Percentiles rank a stretch among this genome's conserved stretches.
These are phyloP conservation scores for Neonothopanus nambi DNA, from an alignment of 1,284 basidiomycete genomes.

Conservation along the genomic window DNA sequence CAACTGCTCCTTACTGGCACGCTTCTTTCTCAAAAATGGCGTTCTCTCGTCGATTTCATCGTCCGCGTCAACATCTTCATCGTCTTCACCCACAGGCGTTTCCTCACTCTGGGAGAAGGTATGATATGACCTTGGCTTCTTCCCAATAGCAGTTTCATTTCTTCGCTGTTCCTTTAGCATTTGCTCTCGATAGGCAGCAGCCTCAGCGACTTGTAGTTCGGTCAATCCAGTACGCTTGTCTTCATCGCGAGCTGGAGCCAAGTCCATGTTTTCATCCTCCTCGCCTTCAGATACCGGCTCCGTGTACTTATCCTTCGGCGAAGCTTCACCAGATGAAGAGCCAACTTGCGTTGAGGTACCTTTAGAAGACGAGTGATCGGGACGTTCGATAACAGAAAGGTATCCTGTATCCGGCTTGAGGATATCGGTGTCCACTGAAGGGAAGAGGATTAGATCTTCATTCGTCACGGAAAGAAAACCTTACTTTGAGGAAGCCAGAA, in stretches of 20 bases:
- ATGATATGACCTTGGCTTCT: constrained; percentile 12
- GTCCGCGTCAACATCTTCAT: constrained; percentile 32
- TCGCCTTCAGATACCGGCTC: constrained; percentile 93
- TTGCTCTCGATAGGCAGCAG: constrained; percentile 80
- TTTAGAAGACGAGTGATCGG: constrained; percentile 45
- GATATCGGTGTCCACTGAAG: constrained; percentile 88
- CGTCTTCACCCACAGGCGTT: constrained; percentile 19
- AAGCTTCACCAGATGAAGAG: constrained; percentile 46
- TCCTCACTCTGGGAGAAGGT: constrained; percentile 1
- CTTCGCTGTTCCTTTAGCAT: constrained; percentile 59
- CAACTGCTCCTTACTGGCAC: constrained; percentile 23
- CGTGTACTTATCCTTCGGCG: constrained; percentile 53
- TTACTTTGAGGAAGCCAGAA: constrained; percentile 97
- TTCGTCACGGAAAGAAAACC: constrained; percentile 28
- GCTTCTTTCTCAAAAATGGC: constrained; percentile 34
- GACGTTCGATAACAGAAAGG: constrained; percentile 80
- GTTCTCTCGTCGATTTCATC: constrained; percentile 42
- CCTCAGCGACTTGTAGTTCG: constrained; percentile 70
- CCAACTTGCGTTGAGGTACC: constrained; percentile 46
- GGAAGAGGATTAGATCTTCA: constrained; percentile 13
- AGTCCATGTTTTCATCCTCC: constrained; percentile 75
- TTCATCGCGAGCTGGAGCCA: constrained; percentile 75
- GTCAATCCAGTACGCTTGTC: constrained; percentile 76
- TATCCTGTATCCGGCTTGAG: constrained; percentile 83
- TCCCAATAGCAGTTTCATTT: constrained; percentile 26